These are phyloP conservation scores for Trichocladium antarcticum DNA, from an alignment of 495 filamentous ascomycete species.

Conservation along the genomic window DNA sequence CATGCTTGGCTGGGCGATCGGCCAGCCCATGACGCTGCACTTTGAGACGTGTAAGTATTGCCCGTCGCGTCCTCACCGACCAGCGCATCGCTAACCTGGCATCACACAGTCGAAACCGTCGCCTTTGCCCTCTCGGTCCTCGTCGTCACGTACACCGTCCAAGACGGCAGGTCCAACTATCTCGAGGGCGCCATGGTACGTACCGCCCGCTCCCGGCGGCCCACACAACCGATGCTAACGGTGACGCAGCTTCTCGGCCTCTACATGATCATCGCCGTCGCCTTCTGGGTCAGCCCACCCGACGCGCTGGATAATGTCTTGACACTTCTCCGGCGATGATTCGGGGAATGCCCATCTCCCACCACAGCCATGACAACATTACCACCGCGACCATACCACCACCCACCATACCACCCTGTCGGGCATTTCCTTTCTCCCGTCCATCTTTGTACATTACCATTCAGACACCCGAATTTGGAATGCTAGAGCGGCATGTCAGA, in stretches of 20 bases:
- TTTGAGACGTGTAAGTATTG: conserved; percentile 54
- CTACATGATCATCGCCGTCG: conserved; percentile 76
- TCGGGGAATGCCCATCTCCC: too few relatives aligned
- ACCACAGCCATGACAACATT: too few relatives aligned
- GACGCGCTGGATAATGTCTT: conserved; percentile 31
- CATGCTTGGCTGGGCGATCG: conserved; percentile 76
- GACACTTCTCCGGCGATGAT: background rate
- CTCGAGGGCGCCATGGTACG: conserved; percentile 87
- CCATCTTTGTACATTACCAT: too few relatives aligned
- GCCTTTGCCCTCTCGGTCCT: conserved; percentile 82
- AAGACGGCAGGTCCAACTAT: conserved; percentile 92
- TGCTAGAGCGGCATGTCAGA: too few relatives aligned
- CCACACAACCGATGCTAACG: background rate
- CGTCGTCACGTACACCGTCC: conserved; percentile 84
- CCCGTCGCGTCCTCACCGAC: background rate
- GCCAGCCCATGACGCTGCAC: conserved; percentile 74
- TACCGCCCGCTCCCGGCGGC: background rate
- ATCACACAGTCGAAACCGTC: conserved; percentile 66
- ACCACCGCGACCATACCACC: too few relatives aligned
- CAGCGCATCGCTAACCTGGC: conserved; percentile 1
- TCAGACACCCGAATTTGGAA: too few relatives aligned
- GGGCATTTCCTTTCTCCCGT: too few relatives aligned
- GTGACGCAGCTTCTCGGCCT: conserved; percentile 38
- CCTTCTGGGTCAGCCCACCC: conserved; percentile 83
- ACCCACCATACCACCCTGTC: too few relatives aligned